Conservation (phyloP, 805 yeast species). For the Nakazawaea ishiwadae region DNA sequence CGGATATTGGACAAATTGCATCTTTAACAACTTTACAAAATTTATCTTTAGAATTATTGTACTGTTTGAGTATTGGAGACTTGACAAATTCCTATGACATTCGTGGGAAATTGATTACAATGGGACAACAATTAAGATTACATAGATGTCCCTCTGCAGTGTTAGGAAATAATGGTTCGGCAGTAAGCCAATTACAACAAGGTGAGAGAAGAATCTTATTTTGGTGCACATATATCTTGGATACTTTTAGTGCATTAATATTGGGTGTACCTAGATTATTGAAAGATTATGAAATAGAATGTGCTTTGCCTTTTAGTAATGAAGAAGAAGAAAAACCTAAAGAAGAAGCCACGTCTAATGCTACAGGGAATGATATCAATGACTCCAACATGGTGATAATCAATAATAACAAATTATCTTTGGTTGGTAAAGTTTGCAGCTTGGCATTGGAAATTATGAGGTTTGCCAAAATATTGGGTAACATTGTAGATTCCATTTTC, state of each 20-base stretch:
- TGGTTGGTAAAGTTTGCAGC: slow-evolving; percentile 67
- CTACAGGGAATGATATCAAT: slow-evolving; percentile 28
- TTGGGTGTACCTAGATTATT: slow-evolving; percentile 80
- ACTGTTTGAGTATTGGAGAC: slow-evolving; percentile 71
- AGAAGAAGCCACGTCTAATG: slow-evolving; percentile 12
- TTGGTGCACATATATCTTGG: slow-evolving; percentile 80
- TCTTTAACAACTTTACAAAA: slow-evolving; percentile 69
- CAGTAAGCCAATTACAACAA: slow-evolving; percentile 64
- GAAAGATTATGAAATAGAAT: slow-evolving; percentile 79
- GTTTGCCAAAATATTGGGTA: slow-evolving; percentile 68
- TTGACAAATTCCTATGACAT: slow-evolving; percentile 68
- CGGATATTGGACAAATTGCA: slow-evolving; percentile 55
- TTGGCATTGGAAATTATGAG: slow-evolving; percentile 62
- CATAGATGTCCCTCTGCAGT: slow-evolving; percentile 88
- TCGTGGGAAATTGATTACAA: slow-evolving; percentile 69
- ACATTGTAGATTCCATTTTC: slow-evolving; percentile 66
- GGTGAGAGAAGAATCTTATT: slow-evolving; percentile 79
- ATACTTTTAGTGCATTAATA: slow-evolving; percentile 67
- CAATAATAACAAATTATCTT: slow-evolving; percentile 51
- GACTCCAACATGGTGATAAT: slow-evolving; percentile 53
- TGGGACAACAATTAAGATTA: slow-evolving; percentile 81
- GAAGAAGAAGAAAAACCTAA: slow-evolving; percentile 27
- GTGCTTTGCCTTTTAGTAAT: slow-evolving; percentile 70
- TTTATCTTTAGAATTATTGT: slow-evolving; percentile 61
- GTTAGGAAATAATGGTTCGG: slow-evolving; percentile 58